phyloP scores from a whole-genome alignment of 257 asterid genomes.

The Plantago elongata region DNA sequence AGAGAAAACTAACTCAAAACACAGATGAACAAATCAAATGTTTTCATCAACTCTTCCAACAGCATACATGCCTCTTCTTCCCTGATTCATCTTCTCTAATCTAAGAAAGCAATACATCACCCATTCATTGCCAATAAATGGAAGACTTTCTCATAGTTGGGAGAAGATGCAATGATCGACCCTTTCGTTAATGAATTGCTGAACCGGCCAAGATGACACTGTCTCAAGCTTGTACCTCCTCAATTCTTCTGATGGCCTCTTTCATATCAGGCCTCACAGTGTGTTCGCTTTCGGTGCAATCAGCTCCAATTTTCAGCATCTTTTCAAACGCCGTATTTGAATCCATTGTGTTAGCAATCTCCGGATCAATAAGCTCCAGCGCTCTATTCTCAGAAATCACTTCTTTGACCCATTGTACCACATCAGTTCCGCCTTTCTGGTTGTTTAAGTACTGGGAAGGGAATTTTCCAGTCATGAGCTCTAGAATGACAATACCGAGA shows the following conservation, averaged over 20 bases:
- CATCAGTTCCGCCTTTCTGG: constrained; percentile 53
- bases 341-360: constrained; percentile 25
- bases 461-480: constrained; percentile 43
- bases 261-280: constrained; percentile 35
- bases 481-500: constrained; percentile 51
- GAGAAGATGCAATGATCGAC: not conserved
- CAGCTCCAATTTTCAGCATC: constrained; percentile 36
- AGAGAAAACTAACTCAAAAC: too few relatives aligned
- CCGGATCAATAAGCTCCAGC: constrained; percentile 44
- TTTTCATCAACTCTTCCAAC: too few relatives aligned
- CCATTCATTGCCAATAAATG: not conserved
- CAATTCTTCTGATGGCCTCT: constrained; percentile 42
- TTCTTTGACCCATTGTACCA: constrained; percentile 38
- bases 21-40: too few relatives aligned
- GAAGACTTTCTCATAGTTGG: not conserved
- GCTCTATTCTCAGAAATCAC: constrained; percentile 32
- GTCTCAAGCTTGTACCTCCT: constrained; percentile 39
- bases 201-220: not conserved
- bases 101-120: not conserved
- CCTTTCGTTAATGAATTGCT: not conserved
- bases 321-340: constrained; percentile 36
- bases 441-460: constrained; percentile 49
- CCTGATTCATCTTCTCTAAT: too few relatives aligned
- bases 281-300: constrained; percentile 39
- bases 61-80: too few relatives aligned